These are phyloP conservation scores for Phaeomoniella chlamydospora DNA, from an alignment of 2,329 filamentous ascomycete species.

Conservation along the genomic window DNA sequence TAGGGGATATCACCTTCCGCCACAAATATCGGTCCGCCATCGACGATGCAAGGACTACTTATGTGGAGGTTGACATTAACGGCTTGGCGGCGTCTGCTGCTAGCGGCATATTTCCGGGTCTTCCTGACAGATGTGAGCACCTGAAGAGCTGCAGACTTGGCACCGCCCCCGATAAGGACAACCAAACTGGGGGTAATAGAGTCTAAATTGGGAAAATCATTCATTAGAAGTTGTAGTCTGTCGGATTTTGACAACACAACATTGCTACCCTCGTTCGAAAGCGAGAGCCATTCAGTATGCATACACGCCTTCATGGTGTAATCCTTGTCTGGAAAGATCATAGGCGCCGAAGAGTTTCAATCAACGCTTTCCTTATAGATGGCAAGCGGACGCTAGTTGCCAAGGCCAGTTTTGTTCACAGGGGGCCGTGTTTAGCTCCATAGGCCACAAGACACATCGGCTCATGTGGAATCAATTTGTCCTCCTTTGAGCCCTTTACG, in stretches of 20 bases:
- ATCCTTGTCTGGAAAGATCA: no score
- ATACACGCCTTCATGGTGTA: constrained; percentile 12
- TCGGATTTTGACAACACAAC: constrained; percentile 9
- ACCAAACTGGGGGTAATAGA: constrained; percentile 9
- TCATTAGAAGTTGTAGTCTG: constrained; percentile 10
- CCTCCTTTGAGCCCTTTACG: no score
- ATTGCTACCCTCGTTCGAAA: constrained; percentile 10
- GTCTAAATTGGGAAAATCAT: constrained; percentile 9
- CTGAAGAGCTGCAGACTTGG: constrained; percentile 11
- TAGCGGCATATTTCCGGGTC: no score
- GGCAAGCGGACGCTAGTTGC: no score
- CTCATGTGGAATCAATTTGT: no score
- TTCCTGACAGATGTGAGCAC: no score
- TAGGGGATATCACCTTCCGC: constrained; percentile 9
- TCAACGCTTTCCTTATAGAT: no score
- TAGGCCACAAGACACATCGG: no score
- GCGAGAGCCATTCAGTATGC: constrained; percentile 12
- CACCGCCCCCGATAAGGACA: constrained; percentile 10
- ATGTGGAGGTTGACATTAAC: constrained; percentile 13
- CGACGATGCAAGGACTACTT: constrained; percentile 8
- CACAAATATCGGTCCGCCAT: constrained; percentile 10
- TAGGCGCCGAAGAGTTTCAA: no score
- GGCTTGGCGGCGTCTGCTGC: no score
- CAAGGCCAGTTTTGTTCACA: no score
- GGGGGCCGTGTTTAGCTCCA: no score